Base-by-base conservation (phyloP, 2,329 filamentous ascomycete species). In the Exophiala sp. region DNA sequence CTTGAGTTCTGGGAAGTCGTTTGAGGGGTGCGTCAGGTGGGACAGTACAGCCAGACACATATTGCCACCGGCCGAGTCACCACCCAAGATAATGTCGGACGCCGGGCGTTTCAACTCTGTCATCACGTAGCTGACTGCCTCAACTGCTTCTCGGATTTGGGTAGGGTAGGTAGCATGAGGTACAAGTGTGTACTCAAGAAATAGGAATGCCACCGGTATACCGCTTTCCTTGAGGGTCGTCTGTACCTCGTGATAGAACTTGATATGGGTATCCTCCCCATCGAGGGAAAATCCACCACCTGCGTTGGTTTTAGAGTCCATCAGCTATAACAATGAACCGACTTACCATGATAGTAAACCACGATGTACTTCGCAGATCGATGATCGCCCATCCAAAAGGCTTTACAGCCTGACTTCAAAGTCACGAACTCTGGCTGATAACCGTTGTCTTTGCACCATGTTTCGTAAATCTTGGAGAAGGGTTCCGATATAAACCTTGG, bases 151-250 rank as follows among this genome's bases (percentile, higher is more conserved):
- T 29, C 65, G 65, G 14, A 76, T 62, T 53, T 76, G 74, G 1
- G 67, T 72, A 3, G 75, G 75, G 50, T 76, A 77, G 1, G 67
- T 68, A 5, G 67, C 73, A 9, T 67, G 59, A 0, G 75, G 75
- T 0, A 80, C 75, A n/a, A 85, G 74, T 21, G 78, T 78, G 66
- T 86, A 86, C 36, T 77, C 76, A n/a, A 83, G 71, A 20, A 80
- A 66, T 45, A 84, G 74, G 44, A 78, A 67, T 14, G 78, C 72
- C 29, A 80, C 67, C 32, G 72, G 69, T 47, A 78, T 74, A 39
- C 73, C 75, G 24, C 64, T 59, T n/a, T 44, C 32, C 36, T 60
- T 44, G 46, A 59, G 55, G 20, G 56, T 50, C 4, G 12, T 44
- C 8, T 57, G 53, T 29, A 62, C 58, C 12, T 39, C 38, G 16